Evolutionary conservation across 257 asterid genomes (phyloP), one percentile per base, ranked within the genome.

Genomic region (Petunia axillaris): DNA sequence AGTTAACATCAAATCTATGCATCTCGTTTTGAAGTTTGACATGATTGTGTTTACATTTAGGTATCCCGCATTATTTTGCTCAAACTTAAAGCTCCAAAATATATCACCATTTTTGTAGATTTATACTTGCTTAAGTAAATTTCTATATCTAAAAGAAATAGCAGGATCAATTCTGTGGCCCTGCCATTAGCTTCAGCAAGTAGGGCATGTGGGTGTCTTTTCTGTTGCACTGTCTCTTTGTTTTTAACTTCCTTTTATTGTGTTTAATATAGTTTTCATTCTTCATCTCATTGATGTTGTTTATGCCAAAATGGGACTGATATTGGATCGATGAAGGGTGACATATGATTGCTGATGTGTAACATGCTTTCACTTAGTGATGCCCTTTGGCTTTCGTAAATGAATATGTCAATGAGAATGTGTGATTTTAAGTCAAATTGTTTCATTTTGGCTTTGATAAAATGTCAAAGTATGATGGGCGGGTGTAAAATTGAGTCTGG

Each of bases 141-240:
- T 8, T 67, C 76, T n/a, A 67, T 67, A 8, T 6, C 39, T 43
- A 43, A 67, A 67, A 7, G 55, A 8, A 67, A 67, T 7, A 59
- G 6, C 8, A 16, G 10, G 2, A 59, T 41, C 15, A 11, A 8
- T 43, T 39, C 8, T 8, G 15, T 16, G 14, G 39, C 39, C 55
- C 53, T 40, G 13, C 25, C 53, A 40, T 66, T 66, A 66, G 75
- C 53, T 66, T 41, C 75, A 66, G 8, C 40, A 67, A 44, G 38
- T 67, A 67, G 14, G 38, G 75, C 54, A 40, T 67, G 53, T 67
- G 54, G 37, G 57, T n/a, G 76, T 67, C 40, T 67, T 43, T n/a
- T n/a, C n/a, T n/a, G 39, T 43, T 9, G 39, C n/a, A 25, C 57
- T 67, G 39, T 67, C 76, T 67, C 15, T 36, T 67, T 4, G 10